Evolutionary conservation across 768 basidiomycete genomes (phyloP), one percentile per base, ranked within the genome.

Genomic region (Naganishia kalamii): DNA sequence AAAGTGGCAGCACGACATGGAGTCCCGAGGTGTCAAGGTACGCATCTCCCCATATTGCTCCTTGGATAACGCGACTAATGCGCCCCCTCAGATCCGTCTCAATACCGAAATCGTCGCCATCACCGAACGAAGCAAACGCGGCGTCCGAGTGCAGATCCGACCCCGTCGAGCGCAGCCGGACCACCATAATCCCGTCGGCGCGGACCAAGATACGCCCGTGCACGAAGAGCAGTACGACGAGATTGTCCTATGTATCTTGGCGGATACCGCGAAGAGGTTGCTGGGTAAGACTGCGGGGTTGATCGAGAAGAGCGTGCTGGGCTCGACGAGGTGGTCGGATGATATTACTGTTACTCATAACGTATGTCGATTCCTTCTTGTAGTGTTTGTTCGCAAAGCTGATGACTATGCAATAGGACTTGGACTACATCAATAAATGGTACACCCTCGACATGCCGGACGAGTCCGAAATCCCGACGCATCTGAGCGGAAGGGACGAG

Each of bases 331-430:
- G 74, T 81, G 79, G 79, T 75, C 75, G 30, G 79, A 80, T 67
- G 80, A 81, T 69, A 70, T 81, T 23, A 81, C 80, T 19, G 82
- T 84, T 33, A 84, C 83, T 1, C 84, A 85, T 68, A 77, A 69
- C 48, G 77, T 77, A 52, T 54, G 74, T 69, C 54, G 35, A 35
- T 27, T 59, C 44, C 25, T 37, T 25, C 13, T n/a, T 60, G 25
- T 41, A 29, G 23, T 5, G 25, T 44, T n/a, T 49, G 57, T 25
- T 49, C 41, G 30, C 23, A 6, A 44, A 48, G 48, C 21, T 47
- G 41, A 54, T 41, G 6, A 27, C 13, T 17, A n/a, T 19, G 25
- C 37, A 27, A 7, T 51, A 78, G 72, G 75, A 79, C 63, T 59
- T 71, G 49, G 78, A 76, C 30, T 80, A 80, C 68, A 79, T 80